phyloP scores from a whole-genome alignment of 2,329 filamentous ascomycete species.

The Leptographium wingfieldii region DNA sequence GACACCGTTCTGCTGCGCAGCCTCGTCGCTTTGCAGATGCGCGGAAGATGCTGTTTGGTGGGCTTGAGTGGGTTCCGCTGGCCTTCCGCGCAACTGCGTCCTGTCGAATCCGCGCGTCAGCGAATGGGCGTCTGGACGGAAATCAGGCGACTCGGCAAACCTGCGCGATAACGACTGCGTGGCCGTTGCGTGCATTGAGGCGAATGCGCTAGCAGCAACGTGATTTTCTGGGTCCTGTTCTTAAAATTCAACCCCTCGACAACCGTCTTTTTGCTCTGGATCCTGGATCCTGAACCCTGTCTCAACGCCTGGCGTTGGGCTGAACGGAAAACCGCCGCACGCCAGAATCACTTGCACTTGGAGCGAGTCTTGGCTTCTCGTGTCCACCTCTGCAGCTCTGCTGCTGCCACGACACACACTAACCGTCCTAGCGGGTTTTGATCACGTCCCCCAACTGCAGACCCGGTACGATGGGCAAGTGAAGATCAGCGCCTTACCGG shows the following conservation, averaged over 20 bases:
- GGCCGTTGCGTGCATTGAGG: neutral
- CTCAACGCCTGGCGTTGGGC: neutral
- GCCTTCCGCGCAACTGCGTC: constrained; percentile 6
- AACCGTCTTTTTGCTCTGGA: no score
- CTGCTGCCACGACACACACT: neutral
- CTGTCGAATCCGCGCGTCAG: constrained; percentile 1
- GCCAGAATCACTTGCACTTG: neutral
- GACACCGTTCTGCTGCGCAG: neutral
- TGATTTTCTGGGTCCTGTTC: neutral
- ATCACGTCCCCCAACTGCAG: neutral
- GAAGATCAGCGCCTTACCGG: neutral
- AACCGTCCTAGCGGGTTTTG: neutral
- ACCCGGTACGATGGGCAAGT: neutral
- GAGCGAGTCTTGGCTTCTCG: neutral
- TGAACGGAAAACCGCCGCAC: no score
- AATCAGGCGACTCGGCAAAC: neutral
- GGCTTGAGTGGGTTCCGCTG: neutral
- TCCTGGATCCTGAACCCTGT: neutral
- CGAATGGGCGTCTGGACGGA: neutral
- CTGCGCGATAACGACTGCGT: neutral
- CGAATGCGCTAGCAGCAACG: neutral
- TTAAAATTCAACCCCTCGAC: neutral
- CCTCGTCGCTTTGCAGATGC: constrained; percentile 4
- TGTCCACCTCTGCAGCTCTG: neutral
- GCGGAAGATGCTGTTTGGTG: neutral